Percentiles rank a stretch among this genome's conserved stretches.
Conservation (phyloP, 208 protist species). For the Plasmodiophora brassicae region DNA sequence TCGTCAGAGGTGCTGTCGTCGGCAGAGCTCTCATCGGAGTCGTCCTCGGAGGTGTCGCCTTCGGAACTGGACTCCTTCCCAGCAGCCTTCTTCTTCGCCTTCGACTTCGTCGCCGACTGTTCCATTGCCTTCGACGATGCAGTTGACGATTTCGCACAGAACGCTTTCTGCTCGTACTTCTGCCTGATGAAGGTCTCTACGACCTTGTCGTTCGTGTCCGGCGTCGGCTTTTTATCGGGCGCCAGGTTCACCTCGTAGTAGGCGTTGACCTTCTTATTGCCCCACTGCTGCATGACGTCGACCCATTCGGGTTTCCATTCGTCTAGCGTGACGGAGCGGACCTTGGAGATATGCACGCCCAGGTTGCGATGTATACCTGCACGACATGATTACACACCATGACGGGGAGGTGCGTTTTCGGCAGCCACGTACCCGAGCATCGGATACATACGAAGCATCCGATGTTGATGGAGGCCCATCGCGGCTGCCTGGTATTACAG, state of each 20-base stretch:
- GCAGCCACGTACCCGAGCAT: not conserved
- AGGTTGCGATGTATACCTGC: not conserved
- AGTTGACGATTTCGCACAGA: not conserved
- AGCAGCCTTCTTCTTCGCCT: constrained; percentile 4
- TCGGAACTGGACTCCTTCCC: not conserved
- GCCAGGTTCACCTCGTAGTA: not conserved
- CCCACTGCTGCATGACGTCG: not conserved
- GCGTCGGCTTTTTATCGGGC: not conserved
- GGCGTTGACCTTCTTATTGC: constrained; percentile 17
- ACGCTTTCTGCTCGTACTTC: constrained; percentile 25
- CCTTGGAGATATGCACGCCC: constrained; percentile 9
- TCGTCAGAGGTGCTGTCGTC: not conserved
- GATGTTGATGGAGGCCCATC: constrained; percentile 3
- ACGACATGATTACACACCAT: too few relatives aligned
- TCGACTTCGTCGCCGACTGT: not conserved
- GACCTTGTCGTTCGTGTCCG: not conserved
- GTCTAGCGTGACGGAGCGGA: constrained; percentile 2
- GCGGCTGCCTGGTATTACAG: not conserved
- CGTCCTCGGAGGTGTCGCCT: not conserved
- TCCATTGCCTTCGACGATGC: not conserved
- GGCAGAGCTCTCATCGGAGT: not conserved
- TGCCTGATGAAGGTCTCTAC: not conserved
- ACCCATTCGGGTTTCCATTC: constrained; percentile 26
- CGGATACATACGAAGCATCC: constrained; percentile 18
- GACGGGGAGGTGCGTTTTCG: not conserved